phyloP scores from a whole-genome alignment of 23 red algal genomes.

The Gracilaria vermiculophylla region DNA sequence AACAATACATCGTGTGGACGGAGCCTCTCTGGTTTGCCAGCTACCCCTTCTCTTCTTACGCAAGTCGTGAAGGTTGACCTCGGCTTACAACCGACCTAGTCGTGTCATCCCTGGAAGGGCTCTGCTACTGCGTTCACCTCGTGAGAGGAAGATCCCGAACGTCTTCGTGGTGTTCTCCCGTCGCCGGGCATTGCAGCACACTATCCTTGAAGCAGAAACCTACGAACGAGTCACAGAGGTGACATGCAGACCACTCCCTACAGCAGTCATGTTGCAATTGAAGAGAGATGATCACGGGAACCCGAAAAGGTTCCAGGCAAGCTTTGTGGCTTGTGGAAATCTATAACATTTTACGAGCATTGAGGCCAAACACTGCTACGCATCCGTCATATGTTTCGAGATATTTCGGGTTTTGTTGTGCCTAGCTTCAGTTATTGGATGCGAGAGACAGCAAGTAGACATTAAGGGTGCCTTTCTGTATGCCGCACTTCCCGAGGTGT shows the following conservation, averaged over 20 bases:
- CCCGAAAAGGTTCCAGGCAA: slow-evolving; percentile 12
- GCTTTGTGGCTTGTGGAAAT: slow-evolving; percentile 40
- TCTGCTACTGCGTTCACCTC: no score
- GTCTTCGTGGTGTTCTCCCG: no score
- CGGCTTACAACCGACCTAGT: no score
- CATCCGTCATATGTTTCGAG: background rate
- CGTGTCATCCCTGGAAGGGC: no score
- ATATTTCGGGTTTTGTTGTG: background rate
- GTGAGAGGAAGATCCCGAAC: no score
- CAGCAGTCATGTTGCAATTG: slow-evolving; percentile 20
- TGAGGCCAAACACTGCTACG: background rate
- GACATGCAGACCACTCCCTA: background rate
- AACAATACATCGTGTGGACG: no score
- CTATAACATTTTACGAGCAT: background rate
- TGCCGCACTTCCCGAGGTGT: background rate
- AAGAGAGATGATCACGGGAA: slow-evolving; percentile 27
- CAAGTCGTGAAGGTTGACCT: no score
- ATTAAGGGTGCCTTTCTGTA: slow-evolving; percentile 34
- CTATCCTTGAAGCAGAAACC: background rate
- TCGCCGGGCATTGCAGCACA: no score
- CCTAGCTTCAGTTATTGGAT: background rate
- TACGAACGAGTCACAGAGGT: background rate
- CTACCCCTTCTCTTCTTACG: no score
- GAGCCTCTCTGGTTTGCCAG: no score
- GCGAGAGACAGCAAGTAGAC: slow-evolving; percentile 25